A percentile compares a stretch with the other conserved stretches of the same genome.
Evolutionary conservation across 805 yeast genomes (phyloP).

Genomic region (Pichia manshurica): DNA sequence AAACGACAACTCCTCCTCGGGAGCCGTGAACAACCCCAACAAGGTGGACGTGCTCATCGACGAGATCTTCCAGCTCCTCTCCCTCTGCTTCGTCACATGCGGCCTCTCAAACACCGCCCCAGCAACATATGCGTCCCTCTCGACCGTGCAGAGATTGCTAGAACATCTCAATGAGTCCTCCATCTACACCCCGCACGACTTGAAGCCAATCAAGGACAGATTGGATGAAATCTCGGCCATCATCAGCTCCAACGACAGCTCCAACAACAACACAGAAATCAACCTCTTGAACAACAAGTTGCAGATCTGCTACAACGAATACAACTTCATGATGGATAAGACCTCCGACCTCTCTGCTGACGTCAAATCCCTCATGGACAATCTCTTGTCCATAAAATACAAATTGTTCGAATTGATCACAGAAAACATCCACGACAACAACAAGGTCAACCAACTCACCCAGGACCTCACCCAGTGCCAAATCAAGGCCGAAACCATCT

Average conservation of each 20-base stretch:
- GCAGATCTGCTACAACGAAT: slow-evolving; percentile 53
- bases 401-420: slow-evolving; percentile 49
- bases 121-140: slow-evolving; percentile 84
- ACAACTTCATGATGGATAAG: slow-evolving; percentile 49
- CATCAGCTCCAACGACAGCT: slow-evolving; percentile 40
- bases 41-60: slow-evolving; percentile 71
- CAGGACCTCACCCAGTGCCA: slow-evolving; percentile 22
- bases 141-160: slow-evolving; percentile 79
- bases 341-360: slow-evolving; percentile 48
- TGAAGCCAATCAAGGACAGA: slow-evolving; percentile 69
- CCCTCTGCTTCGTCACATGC: slow-evolving; percentile 84
- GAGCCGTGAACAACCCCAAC: slow-evolving; percentile 31
- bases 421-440: slow-evolving; percentile 31
- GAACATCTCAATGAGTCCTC: slow-evolving; percentile 77
- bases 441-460: slow-evolving; percentile 15
- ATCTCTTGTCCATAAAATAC: slow-evolving; percentile 57
- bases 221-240: slow-evolving; percentile 64
- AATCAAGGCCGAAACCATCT: slow-evolving; percentile 20
- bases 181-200: slow-evolving; percentile 79
- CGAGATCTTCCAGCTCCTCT: slow-evolving; percentile 82
- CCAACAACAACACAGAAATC: slow-evolving; percentile 22
- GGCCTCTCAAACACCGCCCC: slow-evolving; percentile 90
- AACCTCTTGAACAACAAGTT: slow-evolving; percentile 60
- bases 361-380: slow-evolving; percentile 47
- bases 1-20: slow-evolving; percentile 7